Evolutionary conservation across 768 basidiomycete genomes (phyloP), one percentile per base, ranked within the genome.

Genomic region (Lactarius akahatsu): DNA sequence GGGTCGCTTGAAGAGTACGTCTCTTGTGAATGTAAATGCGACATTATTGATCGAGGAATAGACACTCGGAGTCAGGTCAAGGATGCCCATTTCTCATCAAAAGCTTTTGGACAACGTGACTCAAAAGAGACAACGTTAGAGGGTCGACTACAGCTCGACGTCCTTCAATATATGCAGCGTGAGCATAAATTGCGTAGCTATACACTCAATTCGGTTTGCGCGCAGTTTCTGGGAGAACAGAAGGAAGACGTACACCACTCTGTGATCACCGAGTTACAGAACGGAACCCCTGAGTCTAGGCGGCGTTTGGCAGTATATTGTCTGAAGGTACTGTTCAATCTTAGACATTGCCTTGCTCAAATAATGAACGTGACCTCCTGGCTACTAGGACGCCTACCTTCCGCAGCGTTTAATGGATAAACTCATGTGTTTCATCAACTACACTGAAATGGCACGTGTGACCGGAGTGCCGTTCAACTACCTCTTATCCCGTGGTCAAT

Each of bases 391-490:
- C 82, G 96, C 97, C 3, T 99, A 99, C 75, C 86, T 99, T 30
- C 97, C 97, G 0, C 97, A 99, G 77, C 83, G 97, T 62, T 77
- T 98, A 45, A 83, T 99, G 76, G 97, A 98, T 77, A 99, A 98
- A 76, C 82, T 99, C 38, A 98, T 98, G 97, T 98, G 94, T 69
- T 95, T 99, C 73, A 89, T 99, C 76, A 99, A 99, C 76, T 98
- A 97, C 74, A 89, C 87, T 56, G 97, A 99, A 76, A 98, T 99
- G 97, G 85, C 97, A n/a, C 92, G 97, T 75, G 97, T 99, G 4
- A 99, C 97, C 0, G 97, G 97, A n/a, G 95, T 99, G 13, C 97
- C 97, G 0, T 99, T 99, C 85, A 98, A 98, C 73, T 98, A 86
- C 75, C 83, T 99, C 8, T 82, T 99, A 9, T 83, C 95, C 23